Evolutionary conservation across 352 stramenopile genomes (phyloP).

Genomic region (Phytophthora parvispora): DNA sequence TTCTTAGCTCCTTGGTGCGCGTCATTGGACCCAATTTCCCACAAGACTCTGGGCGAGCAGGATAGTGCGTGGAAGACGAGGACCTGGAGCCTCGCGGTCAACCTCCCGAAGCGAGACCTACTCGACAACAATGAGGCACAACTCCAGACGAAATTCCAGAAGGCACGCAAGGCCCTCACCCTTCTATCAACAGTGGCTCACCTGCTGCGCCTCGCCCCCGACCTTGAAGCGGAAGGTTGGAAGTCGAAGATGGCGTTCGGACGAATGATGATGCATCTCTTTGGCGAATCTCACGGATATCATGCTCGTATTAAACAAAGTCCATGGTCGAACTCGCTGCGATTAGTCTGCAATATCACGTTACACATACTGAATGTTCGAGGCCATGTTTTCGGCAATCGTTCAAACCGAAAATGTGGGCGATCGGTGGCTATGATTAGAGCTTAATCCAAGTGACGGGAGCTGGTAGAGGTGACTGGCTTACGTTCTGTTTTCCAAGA

Average conservation of each 20-base stretch:
- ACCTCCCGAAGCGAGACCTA: neutral
- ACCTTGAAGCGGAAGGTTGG: neutral
- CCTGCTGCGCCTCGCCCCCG: neutral
- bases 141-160: neutral
- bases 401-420: neutral
- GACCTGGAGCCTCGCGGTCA: neutral
- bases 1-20: neutral
- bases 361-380: neutral
- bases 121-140: neutral
- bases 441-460: neutral
- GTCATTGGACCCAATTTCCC: neutral
- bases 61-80: neutral
- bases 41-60: neutral
- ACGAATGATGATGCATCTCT: neutral
- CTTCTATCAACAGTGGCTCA: constrained; percentile 28
- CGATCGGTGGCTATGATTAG: neutral
- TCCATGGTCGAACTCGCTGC: neutral
- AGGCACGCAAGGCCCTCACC: constrained; percentile 5
- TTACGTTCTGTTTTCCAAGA: neutral
- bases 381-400: neutral
- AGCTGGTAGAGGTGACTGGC: neutral
- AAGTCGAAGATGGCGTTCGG: neutral
- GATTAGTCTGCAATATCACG: neutral
- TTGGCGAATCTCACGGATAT: neutral
- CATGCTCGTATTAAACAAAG: neutral